Base-by-base conservation (phyloP, 83 land plant species). In the Larix sibirica region DNA sequence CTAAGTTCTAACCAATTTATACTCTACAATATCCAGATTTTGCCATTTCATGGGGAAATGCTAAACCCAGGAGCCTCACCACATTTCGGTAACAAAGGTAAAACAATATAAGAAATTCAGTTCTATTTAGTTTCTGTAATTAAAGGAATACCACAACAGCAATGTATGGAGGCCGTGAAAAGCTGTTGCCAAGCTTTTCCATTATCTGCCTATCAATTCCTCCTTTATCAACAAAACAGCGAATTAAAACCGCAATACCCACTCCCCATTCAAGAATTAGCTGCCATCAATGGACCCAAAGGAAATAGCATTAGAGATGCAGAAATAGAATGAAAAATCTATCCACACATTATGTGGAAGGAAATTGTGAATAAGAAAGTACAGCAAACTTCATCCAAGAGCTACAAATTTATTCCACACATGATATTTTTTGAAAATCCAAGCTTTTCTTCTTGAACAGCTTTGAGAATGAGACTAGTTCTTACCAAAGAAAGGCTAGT, bases 101-200 rank as follows among this genome's bases (percentile, higher is more conserved):
- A 36, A 36, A 50, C n/a, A 5, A 36, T 69, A 36, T 69, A 69
- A 69, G 74, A 33, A 33, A 69, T 16, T 6, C 44, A 69, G 6
- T 33, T 36, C 44, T 69, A 36, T 69, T 69, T 36, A 28, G 74
- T 36, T 33, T 69, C 38, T 0, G 38, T 36, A 16, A 18, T 36
- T 69, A 69, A 50, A 69, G 21, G 44, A 31, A n/a, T 90, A 97
- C 99, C 94, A 97, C 98, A 73, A 97, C 94, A 77, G 90, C 81
- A 65, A 93, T 93, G 87, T 91, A 97, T 66, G 99, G 99, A 24
- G 92, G 90, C 84, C 89, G 90, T 56, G 99, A 89, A 77, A 97
- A 97, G 18, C 98, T 94, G 87, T 92, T 91, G 75, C 99, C 99
- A 85, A 97, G 96, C 85, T 92, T 92, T 21, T 88, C 90, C 77